phyloP scores from a whole-genome alignment of 2,329 filamentous ascomycete genomes.

The Pseudogymnoascus sp. region DNA sequence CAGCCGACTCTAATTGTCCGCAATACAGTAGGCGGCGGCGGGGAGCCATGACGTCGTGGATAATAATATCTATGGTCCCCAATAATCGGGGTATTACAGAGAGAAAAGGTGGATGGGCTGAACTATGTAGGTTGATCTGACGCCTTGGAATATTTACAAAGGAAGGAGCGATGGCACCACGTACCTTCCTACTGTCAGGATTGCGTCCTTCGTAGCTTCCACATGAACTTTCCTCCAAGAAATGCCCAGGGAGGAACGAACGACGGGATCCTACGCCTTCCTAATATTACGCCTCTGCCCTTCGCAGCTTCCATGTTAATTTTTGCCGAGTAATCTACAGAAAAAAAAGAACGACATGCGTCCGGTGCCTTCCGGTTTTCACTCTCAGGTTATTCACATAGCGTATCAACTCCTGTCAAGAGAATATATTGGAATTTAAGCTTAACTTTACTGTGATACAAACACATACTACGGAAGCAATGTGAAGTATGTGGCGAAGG shows the following conservation, averaged over 20 bases:
- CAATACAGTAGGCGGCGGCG: neutral
- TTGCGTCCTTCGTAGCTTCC: neutral
- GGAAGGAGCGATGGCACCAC: neutral
- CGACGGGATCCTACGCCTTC: neutral
- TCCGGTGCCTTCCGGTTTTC: neutral
- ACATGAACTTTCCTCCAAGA: neutral
- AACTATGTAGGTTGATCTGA: neutral
- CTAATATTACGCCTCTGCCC: neutral
- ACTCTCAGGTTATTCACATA: neutral
- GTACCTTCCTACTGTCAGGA: neutral
- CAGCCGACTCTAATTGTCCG: neutral
- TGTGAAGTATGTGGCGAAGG: neutral
- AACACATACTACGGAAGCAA: neutral
- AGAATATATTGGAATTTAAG: neutral
- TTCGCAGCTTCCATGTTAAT: neutral
- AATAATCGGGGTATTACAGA: neutral
- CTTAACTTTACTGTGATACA: neutral
- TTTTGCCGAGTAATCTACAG: neutral
- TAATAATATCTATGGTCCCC: neutral
- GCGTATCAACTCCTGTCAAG: neutral
- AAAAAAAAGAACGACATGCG: neutral
- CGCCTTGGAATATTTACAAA: neutral
- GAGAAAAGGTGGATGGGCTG: neutral
- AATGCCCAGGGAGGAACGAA: neutral
- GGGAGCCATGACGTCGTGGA: neutral